phyloP scores from a whole-genome alignment of 1,284 basidiomycete genomes.

The Austropuccinia psidii region DNA sequence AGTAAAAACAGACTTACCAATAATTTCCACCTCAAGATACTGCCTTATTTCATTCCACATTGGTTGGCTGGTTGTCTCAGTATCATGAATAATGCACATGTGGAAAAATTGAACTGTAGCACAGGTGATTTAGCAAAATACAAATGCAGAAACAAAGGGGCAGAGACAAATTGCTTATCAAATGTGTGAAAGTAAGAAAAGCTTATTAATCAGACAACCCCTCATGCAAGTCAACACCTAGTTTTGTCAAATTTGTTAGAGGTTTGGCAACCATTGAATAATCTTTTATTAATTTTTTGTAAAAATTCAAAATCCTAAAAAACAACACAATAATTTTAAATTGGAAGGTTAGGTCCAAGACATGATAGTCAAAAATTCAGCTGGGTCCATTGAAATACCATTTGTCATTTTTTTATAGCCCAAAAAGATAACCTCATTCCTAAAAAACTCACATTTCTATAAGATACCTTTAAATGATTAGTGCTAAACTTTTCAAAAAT shows the following conservation, averaged over 20 bases:
- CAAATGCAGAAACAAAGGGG: not conserved
- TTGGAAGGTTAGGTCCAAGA: not conserved
- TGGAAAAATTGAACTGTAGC: not conserved
- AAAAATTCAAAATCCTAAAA: not conserved
- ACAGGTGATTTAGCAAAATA: not conserved
- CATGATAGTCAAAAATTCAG: not conserved
- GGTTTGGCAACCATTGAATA: not conserved
- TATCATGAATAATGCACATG: not conserved
- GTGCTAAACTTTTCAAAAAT: not conserved
- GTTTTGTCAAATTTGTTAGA: not conserved
- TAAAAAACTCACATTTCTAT: not conserved
- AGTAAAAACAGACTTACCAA: no score
- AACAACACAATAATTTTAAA: not conserved
- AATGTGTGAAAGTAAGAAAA: not conserved
- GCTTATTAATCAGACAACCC: not conserved
- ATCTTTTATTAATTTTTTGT: not conserved
- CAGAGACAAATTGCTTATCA: not conserved
- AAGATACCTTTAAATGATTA: not conserved
- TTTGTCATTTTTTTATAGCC: not conserved
- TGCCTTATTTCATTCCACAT: no score
- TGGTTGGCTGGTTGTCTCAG: not conserved
- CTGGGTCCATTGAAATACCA: not conserved
- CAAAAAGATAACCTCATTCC: not conserved
- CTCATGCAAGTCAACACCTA: not conserved
- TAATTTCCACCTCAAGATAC: no score